Conservation (phyloP, 148 eudicot genomes). For the Silene conica region DNA sequence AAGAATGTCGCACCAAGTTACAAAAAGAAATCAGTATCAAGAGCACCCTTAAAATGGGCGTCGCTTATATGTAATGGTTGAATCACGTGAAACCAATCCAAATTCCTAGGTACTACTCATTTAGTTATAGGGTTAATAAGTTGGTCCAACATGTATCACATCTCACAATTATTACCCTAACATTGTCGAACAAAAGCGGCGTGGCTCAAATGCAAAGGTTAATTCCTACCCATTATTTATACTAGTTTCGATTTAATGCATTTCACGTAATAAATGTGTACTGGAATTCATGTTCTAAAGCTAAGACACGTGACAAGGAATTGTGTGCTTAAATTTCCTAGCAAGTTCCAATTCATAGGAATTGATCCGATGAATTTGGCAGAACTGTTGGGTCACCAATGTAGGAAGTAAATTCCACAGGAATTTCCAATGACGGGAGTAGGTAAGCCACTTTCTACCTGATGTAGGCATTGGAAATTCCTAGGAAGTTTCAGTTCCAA, state of each 20-base stretch:
- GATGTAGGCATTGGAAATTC: no score
- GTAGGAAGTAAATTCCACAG: no score
- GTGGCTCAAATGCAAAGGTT: not conserved
- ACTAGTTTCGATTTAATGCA: not conserved
- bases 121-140: not conserved
- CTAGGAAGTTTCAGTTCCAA: no score
- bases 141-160: not conserved
- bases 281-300: not conserved
- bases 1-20: conserved; percentile 1
- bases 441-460: no score
- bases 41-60: not conserved
- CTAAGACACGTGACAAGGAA: not conserved
- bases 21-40: conserved; percentile 4
- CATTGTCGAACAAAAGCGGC: no score
- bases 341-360: no score
- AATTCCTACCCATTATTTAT: not conserved
- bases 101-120: not conserved
- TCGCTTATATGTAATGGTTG: not conserved
- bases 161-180: no score
- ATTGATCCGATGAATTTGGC: no score
- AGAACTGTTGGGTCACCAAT: no score
- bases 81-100: not conserved
- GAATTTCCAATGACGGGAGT: no score
- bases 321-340: no score
- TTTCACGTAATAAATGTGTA: not conserved